phyloP scores from a whole-genome alignment of 2,329 filamentous ascomycete genomes.

The Aspergillus persii region DNA sequence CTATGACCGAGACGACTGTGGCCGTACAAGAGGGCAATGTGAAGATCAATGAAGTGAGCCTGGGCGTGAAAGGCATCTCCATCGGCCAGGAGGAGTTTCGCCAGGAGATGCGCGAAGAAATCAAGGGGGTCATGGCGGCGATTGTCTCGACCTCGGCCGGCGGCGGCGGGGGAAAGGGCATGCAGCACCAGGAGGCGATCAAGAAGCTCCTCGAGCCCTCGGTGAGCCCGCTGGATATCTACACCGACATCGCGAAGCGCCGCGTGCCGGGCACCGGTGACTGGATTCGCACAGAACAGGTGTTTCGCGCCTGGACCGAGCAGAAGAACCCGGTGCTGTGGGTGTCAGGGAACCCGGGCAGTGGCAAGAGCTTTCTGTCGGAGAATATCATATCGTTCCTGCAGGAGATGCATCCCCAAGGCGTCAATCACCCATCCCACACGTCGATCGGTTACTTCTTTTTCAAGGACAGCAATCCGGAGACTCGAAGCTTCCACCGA shows the following conservation, averaged over 20 bases:
- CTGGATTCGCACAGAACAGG: slow-evolving; percentile 45
- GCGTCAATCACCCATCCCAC: slow-evolving; percentile 11
- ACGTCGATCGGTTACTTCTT: slow-evolving; percentile 48
- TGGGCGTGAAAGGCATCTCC: slow-evolving; percentile 5
- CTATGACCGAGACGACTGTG: slow-evolving; percentile 4
- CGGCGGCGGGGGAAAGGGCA: neutral
- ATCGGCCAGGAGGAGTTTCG: slow-evolving; percentile 2
- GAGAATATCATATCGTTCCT: slow-evolving; percentile 43
- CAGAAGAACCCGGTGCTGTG: slow-evolving; percentile 44
- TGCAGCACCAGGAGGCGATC: neutral
- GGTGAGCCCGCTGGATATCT: slow-evolving; percentile 45
- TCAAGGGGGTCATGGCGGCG: neutral
- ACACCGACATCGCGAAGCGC: slow-evolving; percentile 41
- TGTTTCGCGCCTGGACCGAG: slow-evolving; percentile 41
- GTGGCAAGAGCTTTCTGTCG: slow-evolving; percentile 49
- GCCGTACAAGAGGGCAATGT: slow-evolving; percentile 7
- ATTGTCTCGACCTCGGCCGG: neutral
- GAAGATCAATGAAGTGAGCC: slow-evolving; percentile 9
- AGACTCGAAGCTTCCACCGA: slow-evolving; percentile 47
- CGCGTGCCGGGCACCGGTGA: slow-evolving; percentile 46
- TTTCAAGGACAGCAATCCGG: slow-evolving; percentile 49
- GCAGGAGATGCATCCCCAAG: slow-evolving; percentile 33
- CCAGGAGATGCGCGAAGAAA: neutral
- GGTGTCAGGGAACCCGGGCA: slow-evolving; percentile 46
- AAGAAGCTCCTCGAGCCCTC: slow-evolving; percentile 40